A percentile compares a stretch with the other conserved stretches of the same genome.
Evolutionary conservation across 1,139 yeast species (phyloP).

Genomic region (Candida sojae): DNA sequence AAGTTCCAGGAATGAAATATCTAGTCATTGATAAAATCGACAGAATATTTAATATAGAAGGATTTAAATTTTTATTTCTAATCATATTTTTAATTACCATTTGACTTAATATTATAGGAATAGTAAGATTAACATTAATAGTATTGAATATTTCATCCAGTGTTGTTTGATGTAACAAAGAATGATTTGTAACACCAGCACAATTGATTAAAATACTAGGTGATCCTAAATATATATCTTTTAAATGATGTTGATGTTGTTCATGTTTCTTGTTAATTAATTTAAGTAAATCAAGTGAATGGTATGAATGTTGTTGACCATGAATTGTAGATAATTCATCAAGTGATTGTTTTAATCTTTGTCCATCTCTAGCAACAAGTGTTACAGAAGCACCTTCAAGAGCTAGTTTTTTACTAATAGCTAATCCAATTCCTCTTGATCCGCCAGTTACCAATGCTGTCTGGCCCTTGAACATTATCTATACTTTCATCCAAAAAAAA

Average conservation of each 20-base stretch:
- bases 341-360: conserved; percentile 34
- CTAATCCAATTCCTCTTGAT: conserved; percentile 78
- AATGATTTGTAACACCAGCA: conserved; percentile 76
- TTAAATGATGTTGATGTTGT: too few species aligned
- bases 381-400: conserved; percentile 62
- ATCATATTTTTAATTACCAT: conserved; percentile 21
- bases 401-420: conserved; percentile 62
- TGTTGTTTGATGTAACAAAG: conserved; percentile 51
- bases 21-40: conserved; percentile 61
- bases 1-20: conserved; percentile 56
- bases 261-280: not conserved
- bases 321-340: conserved; percentile 30
- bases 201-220: conserved; percentile 64
- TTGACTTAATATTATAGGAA: conserved; percentile 63
- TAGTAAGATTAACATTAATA: conserved; percentile 61
- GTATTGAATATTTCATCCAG: conserved; percentile 46
- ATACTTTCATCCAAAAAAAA: not conserved
- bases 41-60: conserved; percentile 62
- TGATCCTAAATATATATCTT: conserved; percentile 1
- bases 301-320: conserved; percentile 48
- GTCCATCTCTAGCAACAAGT: conserved; percentile 56
- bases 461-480: conserved; percentile 16
- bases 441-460: conserved; percentile 81
- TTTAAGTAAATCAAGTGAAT: conserved; percentile 51
- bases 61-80: conserved; percentile 14